Evolutionary conservation across 2,329 filamentous ascomycete species (phyloP).

Genomic region (Stachybotrys chartarum): DNA sequence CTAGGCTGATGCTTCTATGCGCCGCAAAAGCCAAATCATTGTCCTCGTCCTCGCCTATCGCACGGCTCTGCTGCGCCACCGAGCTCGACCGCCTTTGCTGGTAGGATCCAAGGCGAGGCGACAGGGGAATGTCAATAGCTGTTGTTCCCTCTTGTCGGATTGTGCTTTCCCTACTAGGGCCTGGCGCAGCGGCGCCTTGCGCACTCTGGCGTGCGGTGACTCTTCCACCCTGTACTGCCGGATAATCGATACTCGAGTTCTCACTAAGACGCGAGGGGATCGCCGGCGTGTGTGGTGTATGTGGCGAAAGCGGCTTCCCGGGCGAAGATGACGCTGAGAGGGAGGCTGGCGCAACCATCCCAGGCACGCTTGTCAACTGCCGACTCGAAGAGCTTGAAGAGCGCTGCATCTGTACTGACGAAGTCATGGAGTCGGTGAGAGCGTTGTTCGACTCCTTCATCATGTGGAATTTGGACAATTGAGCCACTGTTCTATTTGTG

Average conservation of each 20-base stretch:
- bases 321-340: slow-evolving; percentile 83
- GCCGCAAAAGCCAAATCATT: slow-evolving; percentile 52
- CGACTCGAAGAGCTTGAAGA: slow-evolving; percentile 68
- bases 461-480: slow-evolving; percentile 76
- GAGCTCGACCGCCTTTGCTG: slow-evolving; percentile 60
- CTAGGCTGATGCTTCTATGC: slow-evolving; percentile 61
- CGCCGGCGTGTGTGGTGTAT: slow-evolving; percentile 87
- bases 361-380: slow-evolving; percentile 51
- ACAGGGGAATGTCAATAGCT: slow-evolving; percentile 68
- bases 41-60: slow-evolving; percentile 50
- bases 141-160: slow-evolving; percentile 47
- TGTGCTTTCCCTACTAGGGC: slow-evolving; percentile 27
- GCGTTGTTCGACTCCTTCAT: slow-evolving; percentile 87
- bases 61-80: slow-evolving; percentile 55
- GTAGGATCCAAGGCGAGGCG: slow-evolving; percentile 52
- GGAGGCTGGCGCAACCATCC: slow-evolving; percentile 66
- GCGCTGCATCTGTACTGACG: slow-evolving; percentile 76
- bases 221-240: slow-evolving; percentile 15
- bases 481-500: slow-evolving; percentile 68
- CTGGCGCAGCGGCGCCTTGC: slow-evolving; percentile 17
- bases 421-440: slow-evolving; percentile 88
- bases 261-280: slow-evolving; percentile 91
- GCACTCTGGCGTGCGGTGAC: slow-evolving; percentile 19
- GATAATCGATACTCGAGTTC: slow-evolving; percentile 59
- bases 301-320: slow-evolving; percentile 81